A percentile compares a stretch with the other conserved stretches of the same genome.
Evolutionary conservation across 2,329 filamentous ascomycete species (phyloP).

Genomic region (Exserohilum turcica): DNA sequence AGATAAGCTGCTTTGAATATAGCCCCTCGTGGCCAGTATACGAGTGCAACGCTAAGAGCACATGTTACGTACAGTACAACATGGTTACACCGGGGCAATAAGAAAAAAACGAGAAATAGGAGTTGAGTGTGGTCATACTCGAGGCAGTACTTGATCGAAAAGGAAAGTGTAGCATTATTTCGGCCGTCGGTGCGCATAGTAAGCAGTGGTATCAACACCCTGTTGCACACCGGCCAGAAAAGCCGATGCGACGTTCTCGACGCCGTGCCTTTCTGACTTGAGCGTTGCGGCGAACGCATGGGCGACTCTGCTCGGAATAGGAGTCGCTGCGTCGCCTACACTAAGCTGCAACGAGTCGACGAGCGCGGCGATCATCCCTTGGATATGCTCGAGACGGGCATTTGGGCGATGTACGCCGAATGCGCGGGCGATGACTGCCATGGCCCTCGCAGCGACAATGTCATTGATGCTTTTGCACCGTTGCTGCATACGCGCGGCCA

Average conservation of each 20-base stretch:
- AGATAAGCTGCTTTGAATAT: no score
- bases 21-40: no score
- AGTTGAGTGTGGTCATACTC: no score
- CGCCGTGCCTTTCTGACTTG: background rate
- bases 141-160: no score
- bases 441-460: background rate
- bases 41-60: no score
- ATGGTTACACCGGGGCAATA: no score
- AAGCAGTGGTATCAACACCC: no score
- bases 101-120: no score
- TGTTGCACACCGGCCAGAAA: no score
- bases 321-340: background rate
- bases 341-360: constrained; percentile 5
- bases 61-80: no score
- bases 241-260: background rate
- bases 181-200: no score
- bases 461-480: background rate
- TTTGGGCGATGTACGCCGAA: constrained; percentile 4
- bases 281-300: constrained; percentile 10
- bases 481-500: background rate
- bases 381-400: background rate
- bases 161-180: no score
- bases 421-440: background rate
- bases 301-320: background rate
- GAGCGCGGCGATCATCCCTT: constrained; percentile 6